phyloP scores from a whole-genome alignment of 805 yeast genomes.

The Pachysolen tannophilus region DNA sequence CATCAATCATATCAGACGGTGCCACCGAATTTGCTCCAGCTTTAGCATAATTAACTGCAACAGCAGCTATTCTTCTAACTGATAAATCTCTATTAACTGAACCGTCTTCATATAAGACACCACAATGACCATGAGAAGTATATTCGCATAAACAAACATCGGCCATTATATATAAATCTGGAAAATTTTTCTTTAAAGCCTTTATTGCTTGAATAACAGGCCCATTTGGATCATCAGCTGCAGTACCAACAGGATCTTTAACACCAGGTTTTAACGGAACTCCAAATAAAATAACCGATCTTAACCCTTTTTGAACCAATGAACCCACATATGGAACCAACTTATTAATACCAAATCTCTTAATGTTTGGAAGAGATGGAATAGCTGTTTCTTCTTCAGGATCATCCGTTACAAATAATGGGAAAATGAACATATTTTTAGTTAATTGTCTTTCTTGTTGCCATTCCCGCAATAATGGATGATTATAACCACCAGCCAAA shows the following conservation, averaged over 20 bases:
- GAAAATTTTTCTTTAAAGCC: constrained; percentile 56
- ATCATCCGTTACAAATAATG: constrained; percentile 75
- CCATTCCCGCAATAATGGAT: constrained; percentile 86
- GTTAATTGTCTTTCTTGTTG: constrained; percentile 77
- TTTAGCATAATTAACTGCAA: constrained; percentile 88
- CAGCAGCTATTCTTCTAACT: constrained; percentile 82
- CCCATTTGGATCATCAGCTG: constrained; percentile 94
- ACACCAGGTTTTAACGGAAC: constrained; percentile 70
- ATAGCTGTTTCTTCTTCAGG: constrained; percentile 74
- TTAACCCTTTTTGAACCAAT: constrained; percentile 73
- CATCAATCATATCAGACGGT: constrained; percentile 97
- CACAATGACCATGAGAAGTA: constrained; percentile 98
- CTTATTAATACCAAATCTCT: constrained; percentile 77
- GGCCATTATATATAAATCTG: constrained; percentile 79
- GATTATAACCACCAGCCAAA: constrained; percentile 91
- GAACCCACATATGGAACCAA: constrained; percentile 62
- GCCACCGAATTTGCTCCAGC: constrained; percentile 97
- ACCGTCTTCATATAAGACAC: constrained; percentile 83
- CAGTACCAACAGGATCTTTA: constrained; percentile 77
- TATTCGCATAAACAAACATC: constrained; percentile 97
- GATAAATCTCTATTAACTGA: constrained; percentile 65
- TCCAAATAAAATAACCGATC: constrained; percentile 85
- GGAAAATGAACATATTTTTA: constrained; percentile 88
- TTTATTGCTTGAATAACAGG: constrained; percentile 84
- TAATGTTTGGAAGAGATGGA: constrained; percentile 80